These are phyloP conservation scores for Penicillium steckii DNA, from an alignment of 495 filamentous ascomycete genomes.

Conservation along the genomic window DNA sequence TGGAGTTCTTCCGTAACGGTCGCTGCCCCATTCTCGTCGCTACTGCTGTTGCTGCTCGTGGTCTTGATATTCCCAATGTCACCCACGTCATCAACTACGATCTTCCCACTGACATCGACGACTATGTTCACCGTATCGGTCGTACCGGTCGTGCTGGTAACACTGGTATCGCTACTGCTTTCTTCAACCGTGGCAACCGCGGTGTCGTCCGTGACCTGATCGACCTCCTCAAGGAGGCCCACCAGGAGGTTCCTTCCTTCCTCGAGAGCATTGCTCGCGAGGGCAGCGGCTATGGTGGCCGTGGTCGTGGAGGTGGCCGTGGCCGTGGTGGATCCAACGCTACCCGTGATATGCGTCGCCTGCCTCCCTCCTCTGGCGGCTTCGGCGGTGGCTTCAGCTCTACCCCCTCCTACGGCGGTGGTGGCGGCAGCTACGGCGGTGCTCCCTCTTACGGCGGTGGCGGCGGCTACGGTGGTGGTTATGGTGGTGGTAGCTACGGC, in stretches of 20 bases:
- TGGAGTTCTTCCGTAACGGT: conserved; percentile 95
- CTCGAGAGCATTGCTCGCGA: conserved; percentile 96
- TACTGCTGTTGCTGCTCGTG: conserved; percentile 94
- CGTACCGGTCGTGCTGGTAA: conserved; percentile 99
- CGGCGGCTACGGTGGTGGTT: conserved; percentile 33
- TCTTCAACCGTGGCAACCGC: conserved; percentile 99
- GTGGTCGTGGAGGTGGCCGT: conserved; percentile 69
- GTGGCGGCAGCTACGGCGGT: conserved; percentile 64
- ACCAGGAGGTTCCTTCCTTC: conserved; percentile 93
- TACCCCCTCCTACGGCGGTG: conserved; percentile 34
- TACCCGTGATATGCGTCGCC: conserved; percentile 87
- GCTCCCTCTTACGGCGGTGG: conserved; percentile 74
- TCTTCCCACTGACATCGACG: conserved; percentile 96
- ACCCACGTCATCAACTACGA: conserved; percentile 99
- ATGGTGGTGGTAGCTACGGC: conserved; percentile 64
- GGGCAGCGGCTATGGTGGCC: conserved; percentile 73
- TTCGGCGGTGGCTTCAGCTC: conserved; percentile 46
- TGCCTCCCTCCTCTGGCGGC: conserved; percentile 30
- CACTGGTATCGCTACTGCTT: conserved; percentile 96
- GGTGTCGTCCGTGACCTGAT: conserved; percentile 94
- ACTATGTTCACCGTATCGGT: conserved; percentile 99
- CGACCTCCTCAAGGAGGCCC: conserved; percentile 94
- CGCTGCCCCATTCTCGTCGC: conserved; percentile 95
- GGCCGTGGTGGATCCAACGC: conserved; percentile 57
- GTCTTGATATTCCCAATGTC: conserved; percentile 96